Base-by-base conservation (phyloP, 345 rosid species). In the Sapria himalayana region DNA sequence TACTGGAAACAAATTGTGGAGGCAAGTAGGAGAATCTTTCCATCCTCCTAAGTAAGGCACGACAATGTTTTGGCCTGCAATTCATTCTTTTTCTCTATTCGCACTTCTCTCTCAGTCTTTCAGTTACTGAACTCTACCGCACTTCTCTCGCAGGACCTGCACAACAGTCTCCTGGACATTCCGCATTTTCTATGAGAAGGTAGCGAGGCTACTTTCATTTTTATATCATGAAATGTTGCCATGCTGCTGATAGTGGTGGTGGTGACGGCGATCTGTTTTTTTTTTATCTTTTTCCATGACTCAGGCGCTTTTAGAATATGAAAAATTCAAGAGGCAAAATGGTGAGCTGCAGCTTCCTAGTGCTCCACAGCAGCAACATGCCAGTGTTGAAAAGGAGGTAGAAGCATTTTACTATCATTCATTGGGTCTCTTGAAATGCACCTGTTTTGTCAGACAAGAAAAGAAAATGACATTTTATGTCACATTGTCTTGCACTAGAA, bases 141-240 rank as follows among this genome's bases (percentile, higher is more conserved):
- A 46, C 19, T 44, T 31, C 43, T 33, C 46, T 43, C 50, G 39
- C 75, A 84, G 95, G 78, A 84, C 95, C 16, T 84, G 95, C 63
- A 84, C 89, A 24, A 73, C 95, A 17, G 76, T 79, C 51, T 76
- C 95, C 48, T 79, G 85, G 85, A 76, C 89, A 45, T 84, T 84
- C 58, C 92, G 95, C 52, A 60, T 57, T 52, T 84, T 84, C 71
- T 84, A 79, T 36, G 93, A 79, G 72, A 84, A 79, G 89, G 95
- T 74, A 67, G 37, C n/a, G n/a, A n/a, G 31, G 42, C 50, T 42
- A 25, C 40, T 36, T 17, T 25, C 12, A 22, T 55, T 39, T 37
- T 38, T 9, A 41, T 17, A 15, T 39, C 46, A 22, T 15, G 32
- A 22, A 14, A 19, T 19, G 10, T 7, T 34, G 33, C 22, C 14